These are phyloP conservation scores for Tulasnella sp. DNA, from an alignment of 768 basidiomycete genomes.

Conservation along the genomic window DNA sequence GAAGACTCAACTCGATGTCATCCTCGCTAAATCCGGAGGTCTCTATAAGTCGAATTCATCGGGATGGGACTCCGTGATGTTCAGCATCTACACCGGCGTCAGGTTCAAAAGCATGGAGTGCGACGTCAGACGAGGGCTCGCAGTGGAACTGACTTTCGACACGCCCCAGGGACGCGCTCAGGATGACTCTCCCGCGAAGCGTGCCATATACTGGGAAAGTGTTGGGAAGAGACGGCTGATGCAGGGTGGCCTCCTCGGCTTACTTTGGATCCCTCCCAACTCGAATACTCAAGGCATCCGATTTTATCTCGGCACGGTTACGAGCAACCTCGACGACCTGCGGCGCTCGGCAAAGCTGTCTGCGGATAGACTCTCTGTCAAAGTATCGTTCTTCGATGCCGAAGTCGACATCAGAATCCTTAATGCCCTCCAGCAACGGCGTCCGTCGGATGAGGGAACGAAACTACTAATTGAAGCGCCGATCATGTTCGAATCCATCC, in stretches of 20 bases:
- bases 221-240: slow-evolving; percentile 51
- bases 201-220: slow-evolving; percentile 54
- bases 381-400: slow-evolving; percentile 57
- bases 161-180: slow-evolving; percentile 53
- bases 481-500: slow-evolving; percentile 58
- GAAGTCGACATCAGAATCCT: slow-evolving; percentile 42
- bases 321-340: slow-evolving; percentile 40
- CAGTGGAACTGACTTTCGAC: slow-evolving; percentile 41
- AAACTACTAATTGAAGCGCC: slow-evolving; percentile 49
- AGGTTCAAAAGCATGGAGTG: slow-evolving; percentile 2
- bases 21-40: slow-evolving; percentile 25
- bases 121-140: slow-evolving; percentile 39
- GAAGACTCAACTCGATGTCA: slow-evolving; percentile 13
- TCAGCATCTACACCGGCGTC: slow-evolving; percentile 26
- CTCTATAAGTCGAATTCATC: slow-evolving; percentile 21
- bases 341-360: slow-evolving; percentile 36
- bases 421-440: not conserved
- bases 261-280: slow-evolving; percentile 39
- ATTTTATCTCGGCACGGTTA: slow-evolving; percentile 49
- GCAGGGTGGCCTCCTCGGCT: slow-evolving; percentile 55
- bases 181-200: slow-evolving; percentile 32
- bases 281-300: not conserved
- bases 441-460: not conserved
- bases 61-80: slow-evolving; percentile 22
- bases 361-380: slow-evolving; percentile 37